Evolutionary conservation across 2,329 filamentous ascomycete genomes (phyloP).

Genomic region (Diaporthe sp.): DNA sequence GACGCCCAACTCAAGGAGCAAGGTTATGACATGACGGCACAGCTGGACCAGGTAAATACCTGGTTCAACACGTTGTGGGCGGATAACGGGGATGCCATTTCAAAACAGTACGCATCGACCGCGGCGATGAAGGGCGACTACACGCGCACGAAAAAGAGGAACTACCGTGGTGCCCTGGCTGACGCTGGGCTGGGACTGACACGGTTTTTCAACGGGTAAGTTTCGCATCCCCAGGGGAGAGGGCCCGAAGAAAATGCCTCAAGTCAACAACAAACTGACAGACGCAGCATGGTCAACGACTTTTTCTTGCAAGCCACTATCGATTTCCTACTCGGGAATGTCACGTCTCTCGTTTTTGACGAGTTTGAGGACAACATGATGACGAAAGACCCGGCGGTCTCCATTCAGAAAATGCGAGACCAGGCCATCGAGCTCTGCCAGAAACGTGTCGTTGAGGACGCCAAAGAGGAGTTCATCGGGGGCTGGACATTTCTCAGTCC

Average conservation of each 20-base stretch:
- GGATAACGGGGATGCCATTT: conserved; percentile 96
- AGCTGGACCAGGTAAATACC: conserved; percentile 82
- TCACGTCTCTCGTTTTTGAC: conserved; percentile 86
- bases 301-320: conserved; percentile 97
- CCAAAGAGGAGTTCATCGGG: conserved; percentile 86
- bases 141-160: conserved; percentile 89
- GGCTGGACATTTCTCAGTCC: conserved; percentile 93
- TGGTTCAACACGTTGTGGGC: conserved; percentile 99
- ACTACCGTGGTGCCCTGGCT: conserved; percentile 91
- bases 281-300: conserved; percentile 91
- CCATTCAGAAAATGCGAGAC: conserved; percentile 85
- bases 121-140: conserved; percentile 97
- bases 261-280: not conserved
- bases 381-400: conserved; percentile 91
- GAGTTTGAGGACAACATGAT: conserved; percentile 97
- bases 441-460: conserved; percentile 86
- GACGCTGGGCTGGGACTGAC: conserved; percentile 92
- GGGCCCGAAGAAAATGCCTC: not conserved
- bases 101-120: conserved; percentile 95
- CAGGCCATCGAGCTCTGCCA: conserved; percentile 91
- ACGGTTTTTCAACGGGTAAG: conserved; percentile 77
- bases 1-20: conserved; percentile 83
- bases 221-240: conserved; percentile 26
- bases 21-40: conserved; percentile 81
- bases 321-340: conserved; percentile 92